These are phyloP conservation scores for Raddia guianensis DNA, from an alignment of 176 grass and related monocot genomes.

Conservation along the genomic window DNA sequence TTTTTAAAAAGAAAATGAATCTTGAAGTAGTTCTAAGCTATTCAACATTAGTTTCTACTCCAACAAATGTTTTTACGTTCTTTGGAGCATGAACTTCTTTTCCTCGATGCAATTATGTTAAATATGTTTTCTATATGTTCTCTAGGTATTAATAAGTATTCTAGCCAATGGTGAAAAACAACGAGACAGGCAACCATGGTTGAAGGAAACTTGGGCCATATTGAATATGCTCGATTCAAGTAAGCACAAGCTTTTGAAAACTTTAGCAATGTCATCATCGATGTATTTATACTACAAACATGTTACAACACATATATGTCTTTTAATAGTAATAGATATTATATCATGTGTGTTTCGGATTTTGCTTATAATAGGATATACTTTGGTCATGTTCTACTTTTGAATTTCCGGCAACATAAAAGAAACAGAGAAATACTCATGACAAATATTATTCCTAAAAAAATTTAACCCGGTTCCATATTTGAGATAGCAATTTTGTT, in stretches of 20 bases:
- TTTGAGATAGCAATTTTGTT: not conserved
- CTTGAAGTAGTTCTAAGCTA: constrained; percentile 1
- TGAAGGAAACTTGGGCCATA: constrained; percentile 52
- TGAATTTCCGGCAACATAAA: not conserved
- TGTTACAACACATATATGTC: not conserved
- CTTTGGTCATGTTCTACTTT: not conserved
- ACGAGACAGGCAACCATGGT: constrained; percentile 50
- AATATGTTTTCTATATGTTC: constrained; percentile 25
- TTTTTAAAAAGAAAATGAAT: not conserved
- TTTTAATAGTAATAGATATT: not conserved
- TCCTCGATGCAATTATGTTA: not conserved
- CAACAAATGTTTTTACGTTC: not conserved
- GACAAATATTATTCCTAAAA: not conserved
- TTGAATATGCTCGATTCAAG: constrained; percentile 62
- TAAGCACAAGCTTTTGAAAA: constrained; percentile 28
- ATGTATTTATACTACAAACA: not conserved
- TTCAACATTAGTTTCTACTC: not conserved
- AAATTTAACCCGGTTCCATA: not conserved
- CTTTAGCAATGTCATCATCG: constrained; percentile 4
- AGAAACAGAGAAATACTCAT: not conserved
- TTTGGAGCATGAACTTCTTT: constrained; percentile 27
- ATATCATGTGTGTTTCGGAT: not conserved
- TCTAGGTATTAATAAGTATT: constrained; percentile 63
- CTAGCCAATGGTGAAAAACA: constrained; percentile 70
- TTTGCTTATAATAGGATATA: not conserved